Evolutionary conservation across 202 grass and related monocot species (phyloP).

Genomic region (Cymbopogon flexuosus): DNA sequence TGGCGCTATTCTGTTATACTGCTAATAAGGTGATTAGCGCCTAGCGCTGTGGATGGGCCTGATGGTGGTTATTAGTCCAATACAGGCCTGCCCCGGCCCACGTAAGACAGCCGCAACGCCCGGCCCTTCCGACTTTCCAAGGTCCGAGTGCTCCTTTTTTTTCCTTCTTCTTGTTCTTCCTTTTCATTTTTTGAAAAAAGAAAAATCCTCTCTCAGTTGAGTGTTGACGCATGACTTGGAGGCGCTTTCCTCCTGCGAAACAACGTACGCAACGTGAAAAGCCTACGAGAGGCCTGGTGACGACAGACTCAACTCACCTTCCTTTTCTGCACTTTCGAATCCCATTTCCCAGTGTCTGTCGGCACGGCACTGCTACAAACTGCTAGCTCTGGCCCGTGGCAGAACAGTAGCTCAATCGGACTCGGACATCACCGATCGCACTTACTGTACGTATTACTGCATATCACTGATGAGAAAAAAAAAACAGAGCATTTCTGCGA

Average conservation of each 20-base stretch:
- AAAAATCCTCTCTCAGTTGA: no score
- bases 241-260: neutral
- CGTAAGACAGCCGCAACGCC: no score
- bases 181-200: no score
- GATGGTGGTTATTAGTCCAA: neutral
- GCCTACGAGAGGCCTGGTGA: neutral
- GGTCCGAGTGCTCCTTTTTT: no score
- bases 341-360: neutral
- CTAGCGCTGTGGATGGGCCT: no score
- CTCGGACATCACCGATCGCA: neutral
- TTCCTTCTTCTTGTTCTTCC: no score
- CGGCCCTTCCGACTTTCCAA: no score
- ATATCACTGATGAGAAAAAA: no score
- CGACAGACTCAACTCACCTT: neutral
- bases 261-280: neutral
- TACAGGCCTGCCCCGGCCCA: neutral
- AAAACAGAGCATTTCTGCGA: neutral
- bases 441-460: neutral
- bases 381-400: no score
- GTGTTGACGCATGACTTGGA: no score
- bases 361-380: no score
- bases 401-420: no score
- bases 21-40: neutral
- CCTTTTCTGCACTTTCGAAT: neutral
- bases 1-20: neutral